Conservation (phyloP, 768 basidiomycete genomes). For the Exsudoporus frostii region DNA sequence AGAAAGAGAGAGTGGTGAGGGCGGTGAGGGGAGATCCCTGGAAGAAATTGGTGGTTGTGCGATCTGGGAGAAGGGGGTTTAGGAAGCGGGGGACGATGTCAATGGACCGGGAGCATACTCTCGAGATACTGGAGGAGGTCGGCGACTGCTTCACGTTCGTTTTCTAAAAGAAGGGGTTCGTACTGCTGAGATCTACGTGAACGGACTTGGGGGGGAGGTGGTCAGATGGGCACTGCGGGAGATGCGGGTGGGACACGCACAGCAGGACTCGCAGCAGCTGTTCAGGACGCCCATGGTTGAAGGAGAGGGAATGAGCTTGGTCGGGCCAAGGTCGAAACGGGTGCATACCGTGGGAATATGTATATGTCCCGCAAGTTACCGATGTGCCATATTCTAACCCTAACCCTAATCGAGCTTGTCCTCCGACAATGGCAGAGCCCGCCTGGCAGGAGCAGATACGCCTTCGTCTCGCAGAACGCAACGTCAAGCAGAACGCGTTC, state of each 20-base stretch:
- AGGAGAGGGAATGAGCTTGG: background rate
- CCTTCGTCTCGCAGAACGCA: constrained; percentile 76
- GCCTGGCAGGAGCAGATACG: constrained; percentile 83
- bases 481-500: constrained; percentile 77
- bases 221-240: constrained; percentile 5
- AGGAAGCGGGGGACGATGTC: background rate
- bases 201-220: constrained; percentile 49
- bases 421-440: constrained; percentile 69
- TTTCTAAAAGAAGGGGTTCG: constrained; percentile 83
- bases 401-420: constrained; percentile 18
- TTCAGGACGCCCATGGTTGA: constrained; percentile 65
- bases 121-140: constrained; percentile 97
- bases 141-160: constrained; percentile 96
- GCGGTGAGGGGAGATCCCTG: constrained; percentile 87
- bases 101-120: constrained; percentile 54
- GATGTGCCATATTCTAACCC: constrained; percentile 16
- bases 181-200: constrained; percentile 84
- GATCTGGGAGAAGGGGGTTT: constrained; percentile 46
- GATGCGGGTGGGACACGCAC: constrained; percentile 41
- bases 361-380: constrained; percentile 22
- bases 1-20: constrained; percentile 95
- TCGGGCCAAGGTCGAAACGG: constrained; percentile 14
- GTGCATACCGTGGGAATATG: constrained; percentile 24
- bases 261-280: constrained; percentile 84
- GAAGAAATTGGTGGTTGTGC: constrained; percentile 98